Evolutionary conservation across 2,329 filamentous ascomycete species (phyloP).

Genomic region (Peltaster fructicola): DNA sequence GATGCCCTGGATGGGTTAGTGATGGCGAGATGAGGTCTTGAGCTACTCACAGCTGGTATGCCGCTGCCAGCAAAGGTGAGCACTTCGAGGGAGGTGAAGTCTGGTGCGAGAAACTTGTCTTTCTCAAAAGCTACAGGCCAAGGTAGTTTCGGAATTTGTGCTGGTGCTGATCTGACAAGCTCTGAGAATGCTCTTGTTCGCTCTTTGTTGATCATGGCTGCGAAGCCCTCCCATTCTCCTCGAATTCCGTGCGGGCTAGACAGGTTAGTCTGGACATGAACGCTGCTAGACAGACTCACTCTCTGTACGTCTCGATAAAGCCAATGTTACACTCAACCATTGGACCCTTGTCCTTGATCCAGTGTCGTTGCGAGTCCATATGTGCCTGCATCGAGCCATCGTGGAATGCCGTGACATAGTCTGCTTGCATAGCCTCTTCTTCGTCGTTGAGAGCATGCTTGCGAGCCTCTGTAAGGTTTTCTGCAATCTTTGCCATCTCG

Average conservation of each 20-base stretch:
- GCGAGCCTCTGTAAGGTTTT: slow-evolving; percentile 28
- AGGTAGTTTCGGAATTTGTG: slow-evolving; percentile 73
- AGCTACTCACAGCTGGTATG: slow-evolving; percentile 35
- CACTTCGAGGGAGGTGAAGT: slow-evolving; percentile 90
- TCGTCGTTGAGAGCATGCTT: slow-evolving; percentile 30
- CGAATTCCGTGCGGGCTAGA: slow-evolving; percentile 36
- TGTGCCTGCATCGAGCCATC: slow-evolving; percentile 33
- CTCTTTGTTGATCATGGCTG: slow-evolving; percentile 64
- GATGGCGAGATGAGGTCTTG: background rate
- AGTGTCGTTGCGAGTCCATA: slow-evolving; percentile 32
- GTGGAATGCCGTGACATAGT: slow-evolving; percentile 32
- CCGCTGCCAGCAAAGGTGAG: slow-evolving; percentile 56
- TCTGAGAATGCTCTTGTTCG: slow-evolving; percentile 74
- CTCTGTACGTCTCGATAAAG: slow-evolving; percentile 38
- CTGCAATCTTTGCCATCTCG: slow-evolving; percentile 29
- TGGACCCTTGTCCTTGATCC: slow-evolving; percentile 35
- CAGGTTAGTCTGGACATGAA: too few relatives aligned
- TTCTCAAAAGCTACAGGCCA: slow-evolving; percentile 88
- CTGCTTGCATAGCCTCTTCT: slow-evolving; percentile 26
- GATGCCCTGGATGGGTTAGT: background rate
- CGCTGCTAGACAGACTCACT: too few relatives aligned
- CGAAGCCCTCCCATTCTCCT: slow-evolving; percentile 36
- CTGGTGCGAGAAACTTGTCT: slow-evolving; percentile 83
- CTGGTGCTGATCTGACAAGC: slow-evolving; percentile 63
- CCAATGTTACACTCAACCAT: slow-evolving; percentile 36